phyloP scores from a whole-genome alignment of 805 yeast species.

The Barnettozyma californica region DNA sequence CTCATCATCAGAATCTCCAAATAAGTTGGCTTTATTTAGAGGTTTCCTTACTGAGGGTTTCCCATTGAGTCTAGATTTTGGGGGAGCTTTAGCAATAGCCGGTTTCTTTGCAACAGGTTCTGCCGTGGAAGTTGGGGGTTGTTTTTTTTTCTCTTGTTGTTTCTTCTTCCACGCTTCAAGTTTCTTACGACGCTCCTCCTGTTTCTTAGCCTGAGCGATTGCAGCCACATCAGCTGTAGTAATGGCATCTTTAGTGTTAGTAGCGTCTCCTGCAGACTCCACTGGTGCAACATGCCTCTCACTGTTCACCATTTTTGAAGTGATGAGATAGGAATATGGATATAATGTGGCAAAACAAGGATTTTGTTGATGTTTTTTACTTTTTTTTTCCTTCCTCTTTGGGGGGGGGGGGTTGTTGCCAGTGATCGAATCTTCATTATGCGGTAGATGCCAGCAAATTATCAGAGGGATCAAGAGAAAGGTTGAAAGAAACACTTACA shows the following conservation, averaged over 20 bases:
- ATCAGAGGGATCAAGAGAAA: too few species aligned
- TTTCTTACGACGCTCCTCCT: slow-evolving; percentile 32
- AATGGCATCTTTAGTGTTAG: background rate
- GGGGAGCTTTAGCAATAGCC: background rate
- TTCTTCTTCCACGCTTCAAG: slow-evolving; percentile 51
- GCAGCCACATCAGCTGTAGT: background rate
- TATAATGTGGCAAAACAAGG: background rate
- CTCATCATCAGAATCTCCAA: slow-evolving; percentile 30
- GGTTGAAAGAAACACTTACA: background rate
- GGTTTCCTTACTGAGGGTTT: background rate
- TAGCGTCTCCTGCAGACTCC: background rate
- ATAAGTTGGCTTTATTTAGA: slow-evolving; percentile 13
- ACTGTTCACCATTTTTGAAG: background rate
- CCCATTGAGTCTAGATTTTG: background rate
- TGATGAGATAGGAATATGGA: background rate
- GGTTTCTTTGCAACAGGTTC: background rate
- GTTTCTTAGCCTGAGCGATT: slow-evolving; percentile 12
- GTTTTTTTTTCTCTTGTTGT: slow-evolving; percentile 26
- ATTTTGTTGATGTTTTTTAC: background rate
- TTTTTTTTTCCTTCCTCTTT: too few species aligned
- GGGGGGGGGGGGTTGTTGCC: too few species aligned
- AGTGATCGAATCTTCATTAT: too few species aligned
- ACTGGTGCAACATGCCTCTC: slow-evolving; percentile 1
- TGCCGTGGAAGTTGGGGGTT: slow-evolving; percentile 12
- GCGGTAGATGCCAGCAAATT: too few species aligned